Evolutionary conservation across 2,329 filamentous ascomycete genomes (phyloP).

Genomic region (Magnaporthiopsis poae): DNA sequence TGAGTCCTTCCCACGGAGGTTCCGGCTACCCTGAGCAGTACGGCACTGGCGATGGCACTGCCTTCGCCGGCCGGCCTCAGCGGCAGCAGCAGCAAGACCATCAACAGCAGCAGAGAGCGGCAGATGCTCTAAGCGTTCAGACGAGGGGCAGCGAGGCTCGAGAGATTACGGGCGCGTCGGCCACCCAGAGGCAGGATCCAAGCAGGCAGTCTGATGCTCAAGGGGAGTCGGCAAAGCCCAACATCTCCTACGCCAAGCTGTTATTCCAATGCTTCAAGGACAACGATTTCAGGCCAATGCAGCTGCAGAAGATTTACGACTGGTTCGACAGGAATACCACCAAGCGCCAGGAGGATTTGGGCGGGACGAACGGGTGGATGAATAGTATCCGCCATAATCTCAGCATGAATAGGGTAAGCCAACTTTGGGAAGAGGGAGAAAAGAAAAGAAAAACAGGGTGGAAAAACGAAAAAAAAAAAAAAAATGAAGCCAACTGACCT

Average conservation of each 20-base stretch:
- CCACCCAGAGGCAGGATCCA: neutral
- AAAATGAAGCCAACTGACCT: too few species aligned
- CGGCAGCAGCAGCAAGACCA: neutral
- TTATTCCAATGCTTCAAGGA: conserved; percentile 68
- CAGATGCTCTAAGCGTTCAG: neutral
- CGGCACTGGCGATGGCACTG: too few species aligned
- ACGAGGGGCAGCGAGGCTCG: too few species aligned
- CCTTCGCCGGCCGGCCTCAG: neutral
- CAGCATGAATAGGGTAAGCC: conserved; percentile 77
- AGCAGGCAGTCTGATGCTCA: neutral
- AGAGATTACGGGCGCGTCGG: too few species aligned
- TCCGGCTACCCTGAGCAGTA: too few species aligned
- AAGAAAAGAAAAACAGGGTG: too few species aligned
- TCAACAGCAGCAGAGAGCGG: neutral
- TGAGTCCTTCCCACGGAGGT: too few species aligned
- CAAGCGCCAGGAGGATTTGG: conserved; percentile 42
- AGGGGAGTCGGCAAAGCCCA: conserved; percentile 17
- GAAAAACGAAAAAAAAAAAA: too few species aligned
- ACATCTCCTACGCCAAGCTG: conserved; percentile 70
- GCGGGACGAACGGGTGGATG: conserved; percentile 64
- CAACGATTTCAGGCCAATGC: conserved; percentile 57
- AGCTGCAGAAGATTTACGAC: conserved; percentile 75
- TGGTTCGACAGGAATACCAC: conserved; percentile 79
- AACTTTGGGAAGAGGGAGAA: too few species aligned
- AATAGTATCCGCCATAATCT: conserved; percentile 94